Evolutionary conservation across 441 rosid genomes (phyloP).

Genomic region (Erodium chrysanthum): DNA sequence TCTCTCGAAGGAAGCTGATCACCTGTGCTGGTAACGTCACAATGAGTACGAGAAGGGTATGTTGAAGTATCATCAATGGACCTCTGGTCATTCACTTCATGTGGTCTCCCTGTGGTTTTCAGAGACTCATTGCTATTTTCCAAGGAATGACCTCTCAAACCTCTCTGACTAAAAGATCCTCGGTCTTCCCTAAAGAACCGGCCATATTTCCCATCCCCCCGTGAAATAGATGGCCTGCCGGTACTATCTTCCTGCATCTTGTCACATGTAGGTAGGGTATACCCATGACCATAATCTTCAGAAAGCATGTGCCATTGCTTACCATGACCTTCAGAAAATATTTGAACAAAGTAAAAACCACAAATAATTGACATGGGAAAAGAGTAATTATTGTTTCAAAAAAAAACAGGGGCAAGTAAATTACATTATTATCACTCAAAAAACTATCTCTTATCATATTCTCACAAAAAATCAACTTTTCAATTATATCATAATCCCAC

Average conservation of each 20-base stretch:
- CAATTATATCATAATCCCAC: not conserved
- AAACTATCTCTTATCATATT: no score
- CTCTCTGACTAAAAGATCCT: slow-evolving; percentile 57
- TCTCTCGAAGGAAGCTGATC: slow-evolving; percentile 42
- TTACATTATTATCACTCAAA: not conserved
- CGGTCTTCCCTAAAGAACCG: slow-evolving; percentile 57
- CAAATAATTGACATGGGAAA: slow-evolving; percentile 22
- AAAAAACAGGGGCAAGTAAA: not conserved
- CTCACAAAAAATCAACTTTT: no score
- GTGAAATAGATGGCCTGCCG: slow-evolving; percentile 29
- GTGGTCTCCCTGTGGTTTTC: slow-evolving; percentile 28
- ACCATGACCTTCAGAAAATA: slow-evolving; percentile 67
- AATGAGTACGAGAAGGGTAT: slow-evolving; percentile 37
- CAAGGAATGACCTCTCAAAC: slow-evolving; percentile 64
- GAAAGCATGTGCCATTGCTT: slow-evolving; percentile 70
- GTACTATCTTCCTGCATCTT: slow-evolving; percentile 56
- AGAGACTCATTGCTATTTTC: slow-evolving; percentile 59
- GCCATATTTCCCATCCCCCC: slow-evolving; percentile 40
- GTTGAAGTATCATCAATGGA: slow-evolving; percentile 48
- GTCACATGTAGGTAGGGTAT: slow-evolving; percentile 42
- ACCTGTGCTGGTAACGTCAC: slow-evolving; percentile 40
- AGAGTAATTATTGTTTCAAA: slow-evolving; percentile 10
- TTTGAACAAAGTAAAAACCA: slow-evolving; percentile 22
- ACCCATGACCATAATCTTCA: slow-evolving; percentile 65
- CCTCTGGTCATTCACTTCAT: slow-evolving; percentile 46